Evolutionary conservation across 768 basidiomycete species (phyloP).

Genomic region (Sarcodon sp.): DNA sequence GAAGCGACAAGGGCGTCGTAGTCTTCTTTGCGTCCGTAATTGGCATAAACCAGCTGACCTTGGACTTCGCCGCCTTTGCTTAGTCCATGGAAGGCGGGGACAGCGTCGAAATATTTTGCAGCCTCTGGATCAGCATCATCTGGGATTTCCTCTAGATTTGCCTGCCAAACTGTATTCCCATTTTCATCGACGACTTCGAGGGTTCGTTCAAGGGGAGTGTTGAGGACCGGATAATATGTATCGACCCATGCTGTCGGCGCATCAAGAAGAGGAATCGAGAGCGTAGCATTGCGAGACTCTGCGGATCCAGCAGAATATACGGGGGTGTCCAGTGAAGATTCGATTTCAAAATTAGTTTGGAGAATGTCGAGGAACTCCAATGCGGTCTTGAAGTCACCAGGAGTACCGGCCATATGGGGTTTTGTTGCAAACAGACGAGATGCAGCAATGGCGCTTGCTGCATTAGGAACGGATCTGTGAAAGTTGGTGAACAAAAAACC

Average conservation of each 20-base stretch:
- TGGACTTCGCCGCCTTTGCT: conserved; percentile 65
- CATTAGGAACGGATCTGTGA: conserved; percentile 35
- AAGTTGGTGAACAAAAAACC: too few species aligned
- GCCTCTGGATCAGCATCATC: conserved; percentile 68
- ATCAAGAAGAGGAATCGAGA: conserved; percentile 27
- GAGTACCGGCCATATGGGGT: conserved; percentile 52
- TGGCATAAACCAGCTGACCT: conserved; percentile 64
- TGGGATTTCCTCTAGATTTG: conserved; percentile 63
- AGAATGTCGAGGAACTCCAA: conserved; percentile 55
- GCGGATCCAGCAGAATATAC: conserved; percentile 61
- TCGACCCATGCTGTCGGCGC: conserved; percentile 71
- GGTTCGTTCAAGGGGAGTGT: conserved; percentile 58
- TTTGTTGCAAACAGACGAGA: conserved; percentile 38
- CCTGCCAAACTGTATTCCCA: conserved; percentile 46
- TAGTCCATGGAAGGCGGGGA: conserved; percentile 82
- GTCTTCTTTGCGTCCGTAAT: conserved; percentile 69
- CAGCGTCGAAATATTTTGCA: conserved; percentile 45
- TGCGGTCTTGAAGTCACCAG: conserved; percentile 46
- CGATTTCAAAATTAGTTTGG: conserved; percentile 48
- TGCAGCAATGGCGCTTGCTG: conserved; percentile 32
- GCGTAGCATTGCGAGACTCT: conserved; percentile 55
- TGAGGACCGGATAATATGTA: conserved; percentile 80
- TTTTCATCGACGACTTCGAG: conserved; percentile 52
- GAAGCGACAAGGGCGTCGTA: conserved; percentile 45
- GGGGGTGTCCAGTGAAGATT: conserved; percentile 26